Evolutionary conservation across 495 filamentous ascomycete species (phyloP).

Genomic region (Polyplosphaeria fusca): DNA sequence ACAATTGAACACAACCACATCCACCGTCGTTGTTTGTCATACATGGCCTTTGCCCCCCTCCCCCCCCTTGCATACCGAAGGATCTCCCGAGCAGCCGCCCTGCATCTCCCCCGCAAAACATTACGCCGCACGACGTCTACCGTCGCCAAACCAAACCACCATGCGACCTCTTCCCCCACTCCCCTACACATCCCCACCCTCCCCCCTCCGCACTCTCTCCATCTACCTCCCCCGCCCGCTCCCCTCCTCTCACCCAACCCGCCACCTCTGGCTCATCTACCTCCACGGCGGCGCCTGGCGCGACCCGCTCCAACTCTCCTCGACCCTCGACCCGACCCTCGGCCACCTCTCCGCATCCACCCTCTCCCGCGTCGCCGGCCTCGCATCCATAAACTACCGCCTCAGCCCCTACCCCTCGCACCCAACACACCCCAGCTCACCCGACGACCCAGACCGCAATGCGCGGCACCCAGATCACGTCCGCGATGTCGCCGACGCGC

Average conservation of each 20-base stretch:
- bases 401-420: constrained; percentile 27
- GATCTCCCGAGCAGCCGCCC: too few relatives aligned
- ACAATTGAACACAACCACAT: too few relatives aligned
- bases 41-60: too few relatives aligned
- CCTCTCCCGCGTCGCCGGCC: constrained; percentile 19
- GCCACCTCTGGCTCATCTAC: constrained; percentile 28
- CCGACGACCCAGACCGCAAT: constrained; percentile 13
- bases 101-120: too few relatives aligned
- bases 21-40: too few relatives aligned
- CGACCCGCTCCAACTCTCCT: constrained; percentile 24
- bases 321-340: constrained; percentile 15
- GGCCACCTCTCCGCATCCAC: constrained; percentile 8
- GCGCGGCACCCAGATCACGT: constrained; percentile 30
- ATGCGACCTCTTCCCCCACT: background rate
- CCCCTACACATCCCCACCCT: constrained; percentile 19
- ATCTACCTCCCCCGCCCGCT: constrained; percentile 31
- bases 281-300: constrained; percentile 38
- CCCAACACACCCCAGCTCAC: constrained; percentile 11
- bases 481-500: constrained; percentile 19
- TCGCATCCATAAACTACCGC: constrained; percentile 34
- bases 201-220: constrained; percentile 22
- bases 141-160: background rate
- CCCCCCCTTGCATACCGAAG: too few relatives aligned
- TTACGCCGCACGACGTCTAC: too few relatives aligned
- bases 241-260: background rate